Percentiles rank a stretch among this genome's conserved stretches.
Evolutionary conservation across 2,329 filamentous ascomycete species (phyloP).

Genomic region (Diaporthe ampelina): DNA sequence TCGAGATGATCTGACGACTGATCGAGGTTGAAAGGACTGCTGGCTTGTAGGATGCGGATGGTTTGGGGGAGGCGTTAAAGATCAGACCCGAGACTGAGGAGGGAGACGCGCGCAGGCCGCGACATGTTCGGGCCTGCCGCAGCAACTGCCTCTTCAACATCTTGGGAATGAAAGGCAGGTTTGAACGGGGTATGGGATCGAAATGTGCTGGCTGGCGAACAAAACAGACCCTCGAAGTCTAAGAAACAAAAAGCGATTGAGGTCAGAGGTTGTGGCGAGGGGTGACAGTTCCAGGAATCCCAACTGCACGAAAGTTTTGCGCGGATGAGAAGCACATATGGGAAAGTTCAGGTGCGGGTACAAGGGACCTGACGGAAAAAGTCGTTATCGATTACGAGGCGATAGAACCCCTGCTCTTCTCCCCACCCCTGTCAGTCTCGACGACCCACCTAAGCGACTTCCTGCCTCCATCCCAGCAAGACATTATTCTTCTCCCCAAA

Average conservation of each 20-base stretch:
- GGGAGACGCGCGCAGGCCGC: slow-evolving; percentile 38
- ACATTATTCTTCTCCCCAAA: no score
- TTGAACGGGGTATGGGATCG: background rate
- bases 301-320: slow-evolving; percentile 22
- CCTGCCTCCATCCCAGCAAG: no score
- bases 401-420: background rate
- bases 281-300: background rate
- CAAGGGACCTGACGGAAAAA: slow-evolving; percentile 25
- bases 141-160: slow-evolving; percentile 43
- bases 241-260: background rate
- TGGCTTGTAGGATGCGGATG: slow-evolving; percentile 29
- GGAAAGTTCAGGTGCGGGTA: slow-evolving; percentile 11
- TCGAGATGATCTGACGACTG: slow-evolving; percentile 34
- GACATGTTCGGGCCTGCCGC: slow-evolving; percentile 40
- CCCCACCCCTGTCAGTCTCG: background rate
- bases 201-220: background rate
- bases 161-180: slow-evolving; percentile 13
- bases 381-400: slow-evolving; percentile 31
- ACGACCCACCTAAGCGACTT: background rate
- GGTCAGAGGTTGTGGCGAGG: slow-evolving; percentile 14
- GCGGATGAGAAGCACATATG: slow-evolving; percentile 8
- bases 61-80: slow-evolving; percentile 26
- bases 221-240: background rate
- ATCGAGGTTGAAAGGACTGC: slow-evolving; percentile 35
- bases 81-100: slow-evolving; percentile 34